These are phyloP conservation scores for Metarhizium anisopliae DNA, from an alignment of 2,329 filamentous ascomycete genomes.

Conservation along the genomic window DNA sequence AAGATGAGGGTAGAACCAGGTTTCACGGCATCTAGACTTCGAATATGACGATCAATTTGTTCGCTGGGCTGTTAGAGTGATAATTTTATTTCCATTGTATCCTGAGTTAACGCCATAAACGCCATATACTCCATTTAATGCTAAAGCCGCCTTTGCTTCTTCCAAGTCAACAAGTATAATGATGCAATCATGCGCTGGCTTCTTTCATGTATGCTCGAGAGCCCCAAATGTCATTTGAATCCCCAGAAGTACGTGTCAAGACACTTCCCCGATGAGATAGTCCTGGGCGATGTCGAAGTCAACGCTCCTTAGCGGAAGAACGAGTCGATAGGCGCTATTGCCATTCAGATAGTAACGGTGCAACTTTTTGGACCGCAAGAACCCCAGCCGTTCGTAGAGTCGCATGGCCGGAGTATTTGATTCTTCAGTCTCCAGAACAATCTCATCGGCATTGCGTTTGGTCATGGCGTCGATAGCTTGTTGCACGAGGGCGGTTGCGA, in stretches of 20 bases:
- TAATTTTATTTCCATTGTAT: not conserved
- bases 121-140: not conserved
- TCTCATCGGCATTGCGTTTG: constrained; percentile 75
- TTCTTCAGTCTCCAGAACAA: constrained; percentile 93
- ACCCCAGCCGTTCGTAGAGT: constrained; percentile 86
- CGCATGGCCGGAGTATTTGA: constrained; percentile 84
- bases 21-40: not conserved
- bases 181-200: not conserved
- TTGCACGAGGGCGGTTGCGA: constrained; percentile 81
- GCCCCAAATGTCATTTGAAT: not conserved
- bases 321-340: constrained; percentile 83
- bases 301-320: constrained; percentile 62
- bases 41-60: not conserved
- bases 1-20: not conserved
- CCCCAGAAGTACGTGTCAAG: constrained; percentile 2
- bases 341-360: constrained; percentile 96
- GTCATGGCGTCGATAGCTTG: constrained; percentile 89
- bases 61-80: constrained; percentile 7
- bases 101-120: not conserved
- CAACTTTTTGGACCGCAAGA: constrained; percentile 82
- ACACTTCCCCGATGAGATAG: constrained; percentile 23
- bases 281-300: constrained; percentile 30
- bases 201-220: not conserved
- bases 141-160: not conserved
- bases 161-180: not conserved